Evolutionary conservation across 257 asterid genomes (phyloP), one percentile per base, ranked within the genome.

Genomic region (Dorcoceras hygrometricum): DNA sequence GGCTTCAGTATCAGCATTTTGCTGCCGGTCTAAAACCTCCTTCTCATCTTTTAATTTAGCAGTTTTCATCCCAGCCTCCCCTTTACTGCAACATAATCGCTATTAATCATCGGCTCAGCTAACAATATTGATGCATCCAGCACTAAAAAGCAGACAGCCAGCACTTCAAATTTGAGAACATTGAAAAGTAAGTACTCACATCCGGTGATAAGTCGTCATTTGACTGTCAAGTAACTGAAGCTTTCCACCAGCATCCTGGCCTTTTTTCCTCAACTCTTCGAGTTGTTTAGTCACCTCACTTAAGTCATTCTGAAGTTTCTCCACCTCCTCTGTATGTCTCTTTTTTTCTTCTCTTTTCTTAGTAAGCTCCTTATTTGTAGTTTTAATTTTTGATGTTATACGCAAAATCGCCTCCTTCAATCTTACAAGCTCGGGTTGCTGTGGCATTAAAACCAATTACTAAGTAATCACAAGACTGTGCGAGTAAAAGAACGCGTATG

Each of bases 21-120:
- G 97, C 77, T 94, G 95, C 83, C 99, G 77, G 72, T 94, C 99
- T 77, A 86, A 79, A 50, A 87, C 89, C 88, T 94, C 99, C 78
- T 94, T 90, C 85, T 90, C 97, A 62, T 85, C 96, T 75, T 90
- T 90, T 64, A 94, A 65, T 75, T 85, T 94, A 24, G 97, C 96
- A 81, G 99, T 94, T 88, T 82, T 81, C 88, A 81, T 90, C 70
- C 97, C 97, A 69, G 99, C 97, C 87, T 90, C 90, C 80, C 90
- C 99, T 81, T 94, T 90, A 71, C 99, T 94, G 88, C 78, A 80
- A 62, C 71, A 82, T 16, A 59, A 64, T 54, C 23, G 39, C 48
- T 55, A 61, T 57, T 58, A 26, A 63, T 34, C 58, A 34, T 65
- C 36, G 26, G 23, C 53, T 74, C 56, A 23, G 63, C 31, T 11